Evolutionary conservation across 148 eudicot species (phyloP), one percentile per base, ranked within the genome.

Genomic region (Dianthus caryophyllus): DNA sequence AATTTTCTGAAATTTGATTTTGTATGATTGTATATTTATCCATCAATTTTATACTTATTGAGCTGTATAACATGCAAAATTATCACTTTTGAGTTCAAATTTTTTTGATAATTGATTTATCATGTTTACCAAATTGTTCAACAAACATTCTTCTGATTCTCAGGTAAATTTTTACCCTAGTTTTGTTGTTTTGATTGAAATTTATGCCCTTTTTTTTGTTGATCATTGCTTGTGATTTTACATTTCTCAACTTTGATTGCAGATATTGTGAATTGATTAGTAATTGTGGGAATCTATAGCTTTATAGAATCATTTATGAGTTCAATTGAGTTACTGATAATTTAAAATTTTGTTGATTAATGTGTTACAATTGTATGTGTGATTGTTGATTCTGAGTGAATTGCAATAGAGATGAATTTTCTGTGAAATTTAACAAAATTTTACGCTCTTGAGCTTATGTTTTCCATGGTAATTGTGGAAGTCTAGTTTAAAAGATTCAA

Each of bases 71-170:
- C 61, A 26, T 56, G 36, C 31, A 56, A 26, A 27, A 53, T 0
- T 20, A 8, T 20, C 59, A 54, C 12, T 24, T 54, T 56, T 61
- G 27, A 61, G 49, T 61, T 61, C 17, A 24, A 62, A 30, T n/a
- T 63, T 21, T n/a, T 25, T 61, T 47, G 31, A 55, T 55, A n/a
- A 41, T 69, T 22, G 39, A 55, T 51, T 58, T 49, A 26, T 66
- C 48, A 76, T 76, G 79, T 44, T 76, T 46, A 9, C 66, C 61
- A 70, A 76, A 59, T 12, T 75, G 49, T 70, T 75, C 71, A 61
- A 60, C 56, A 65, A 71, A 36, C 71, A 76, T 11, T 66, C 74
- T 26, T 65, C 66, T 64, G 54, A 65, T 4, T 58, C 68, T 44
- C 71, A 66, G 75, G 79, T 71, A 18, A 15, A 33, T 9, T 14